Percentiles rank a stretch among this genome's conserved stretches.
These are phyloP conservation scores for Dunaliella salina DNA, from an alignment of 163 green algal genomes.

Conservation along the genomic window DNA sequence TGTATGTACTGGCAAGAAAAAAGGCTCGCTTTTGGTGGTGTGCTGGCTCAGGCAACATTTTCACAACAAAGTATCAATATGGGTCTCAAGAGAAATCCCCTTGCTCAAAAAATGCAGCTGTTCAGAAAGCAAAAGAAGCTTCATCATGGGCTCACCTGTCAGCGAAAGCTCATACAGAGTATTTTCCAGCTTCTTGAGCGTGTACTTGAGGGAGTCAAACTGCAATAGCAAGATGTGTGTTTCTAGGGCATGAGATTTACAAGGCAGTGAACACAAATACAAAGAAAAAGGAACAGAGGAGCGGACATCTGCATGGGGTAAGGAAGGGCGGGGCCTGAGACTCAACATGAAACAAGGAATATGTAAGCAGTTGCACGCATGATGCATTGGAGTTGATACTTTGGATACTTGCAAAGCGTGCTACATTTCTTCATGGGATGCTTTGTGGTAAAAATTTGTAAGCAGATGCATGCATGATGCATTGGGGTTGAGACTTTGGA, in stretches of 20 bases:
- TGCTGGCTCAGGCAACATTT: neutral
- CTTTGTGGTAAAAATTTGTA: too few species aligned
- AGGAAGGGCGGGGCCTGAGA: too few species aligned
- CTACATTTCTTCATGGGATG: too few species aligned
- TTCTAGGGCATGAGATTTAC: slow-evolving; percentile 13
- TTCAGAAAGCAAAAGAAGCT: neutral
- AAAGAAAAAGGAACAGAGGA: too few species aligned
- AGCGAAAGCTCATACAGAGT: slow-evolving; percentile 77
- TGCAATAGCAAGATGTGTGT: slow-evolving; percentile 78
- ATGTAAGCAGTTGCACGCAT: too few species aligned
- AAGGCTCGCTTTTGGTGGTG: neutral
- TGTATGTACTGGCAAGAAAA: neutral
- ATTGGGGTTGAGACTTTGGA: too few species aligned
- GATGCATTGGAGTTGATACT: too few species aligned
- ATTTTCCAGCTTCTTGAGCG: slow-evolving; percentile 65
- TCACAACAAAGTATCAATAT: neutral
- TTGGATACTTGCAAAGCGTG: too few species aligned
- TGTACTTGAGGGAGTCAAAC: slow-evolving; percentile 77
- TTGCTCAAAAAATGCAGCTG: neutral
- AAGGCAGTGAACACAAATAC: too few species aligned
- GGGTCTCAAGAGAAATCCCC: neutral
- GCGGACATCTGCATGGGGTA: too few species aligned
- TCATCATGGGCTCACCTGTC: slow-evolving; percentile 17
- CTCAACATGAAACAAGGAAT: too few species aligned
- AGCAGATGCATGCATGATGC: too few species aligned